These are phyloP conservation scores for Cyclostephanos invisitatus DNA, from an alignment of 108 stramenopile species.

Conservation along the genomic window DNA sequence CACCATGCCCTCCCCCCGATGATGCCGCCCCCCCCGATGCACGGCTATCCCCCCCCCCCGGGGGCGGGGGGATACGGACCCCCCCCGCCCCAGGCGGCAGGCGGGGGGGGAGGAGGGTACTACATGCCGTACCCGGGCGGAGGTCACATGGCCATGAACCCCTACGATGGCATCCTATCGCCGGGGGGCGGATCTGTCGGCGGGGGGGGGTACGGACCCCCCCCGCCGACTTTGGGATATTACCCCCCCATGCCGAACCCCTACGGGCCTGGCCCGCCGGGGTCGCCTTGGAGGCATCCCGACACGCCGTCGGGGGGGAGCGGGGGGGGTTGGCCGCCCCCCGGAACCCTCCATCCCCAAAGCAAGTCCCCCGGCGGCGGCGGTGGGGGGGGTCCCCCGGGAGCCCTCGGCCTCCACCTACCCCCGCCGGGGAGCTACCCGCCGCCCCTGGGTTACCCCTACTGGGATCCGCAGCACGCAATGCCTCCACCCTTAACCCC, in stretches of 20 bases:
- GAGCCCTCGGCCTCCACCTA: not conserved
- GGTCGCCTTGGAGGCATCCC: constrained; percentile 1
- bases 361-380: not conserved
- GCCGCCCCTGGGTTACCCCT: not conserved
- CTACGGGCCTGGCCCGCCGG: not conserved
- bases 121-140: too few relatives aligned
- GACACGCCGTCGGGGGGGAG: not conserved
- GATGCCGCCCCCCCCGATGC: not conserved
- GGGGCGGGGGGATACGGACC: not conserved
- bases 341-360: not conserved
- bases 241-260: not conserved
- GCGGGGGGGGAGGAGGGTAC: too few relatives aligned
- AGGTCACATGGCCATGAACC: too few relatives aligned
- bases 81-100: too few relatives aligned
- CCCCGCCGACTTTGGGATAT: not conserved
- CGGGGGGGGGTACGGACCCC: not conserved
- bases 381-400: not conserved
- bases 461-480: not conserved
- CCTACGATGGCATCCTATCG: not conserved
- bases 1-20: not conserved
- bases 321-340: not conserved
- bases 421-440: not conserved
- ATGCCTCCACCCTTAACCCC: not conserved
- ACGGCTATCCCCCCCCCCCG: constrained; percentile 1
- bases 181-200: not conserved